phyloP scores from a whole-genome alignment of 2,329 filamentous ascomycete genomes.

The Thelonectria discophora region DNA sequence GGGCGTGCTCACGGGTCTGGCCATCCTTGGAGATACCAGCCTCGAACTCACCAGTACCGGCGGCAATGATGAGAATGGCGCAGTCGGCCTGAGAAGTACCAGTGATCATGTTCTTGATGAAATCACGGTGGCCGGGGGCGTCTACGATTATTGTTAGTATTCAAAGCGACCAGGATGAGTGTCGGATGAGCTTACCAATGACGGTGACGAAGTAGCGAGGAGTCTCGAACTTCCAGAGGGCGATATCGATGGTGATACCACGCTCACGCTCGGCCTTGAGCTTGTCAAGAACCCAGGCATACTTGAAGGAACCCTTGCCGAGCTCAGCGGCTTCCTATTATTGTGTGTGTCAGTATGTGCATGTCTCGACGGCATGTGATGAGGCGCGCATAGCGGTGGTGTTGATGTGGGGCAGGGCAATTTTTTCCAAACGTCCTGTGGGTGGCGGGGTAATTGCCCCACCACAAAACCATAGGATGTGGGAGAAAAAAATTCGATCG shows the following conservation, averaged over 20 bases:
- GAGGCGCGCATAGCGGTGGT: slow-evolving; percentile 22
- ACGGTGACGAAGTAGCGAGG: slow-evolving; percentile 97
- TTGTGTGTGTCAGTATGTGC: slow-evolving; percentile 31
- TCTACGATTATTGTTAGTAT: slow-evolving; percentile 63
- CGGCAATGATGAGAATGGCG: slow-evolving; percentile 99
- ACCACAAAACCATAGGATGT: slow-evolving; percentile 28
- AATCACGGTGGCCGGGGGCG: slow-evolving; percentile 99
- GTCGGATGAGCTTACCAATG: slow-evolving; percentile 73
- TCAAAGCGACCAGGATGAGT: neutral
- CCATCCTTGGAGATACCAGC: slow-evolving; percentile 99
- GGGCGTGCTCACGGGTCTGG: slow-evolving; percentile 99
- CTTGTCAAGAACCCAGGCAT: slow-evolving; percentile 99
- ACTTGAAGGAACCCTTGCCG: slow-evolving; percentile 99
- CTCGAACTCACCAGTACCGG: slow-evolving; percentile 99
- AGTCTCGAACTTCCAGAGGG: slow-evolving; percentile 99
- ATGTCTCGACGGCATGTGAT: slow-evolving; percentile 14
- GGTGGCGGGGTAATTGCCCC: slow-evolving; percentile 36
- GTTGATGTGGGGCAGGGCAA: slow-evolving; percentile 14
- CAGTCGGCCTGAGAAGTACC: slow-evolving; percentile 99
- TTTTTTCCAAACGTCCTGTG: slow-evolving; percentile 21
- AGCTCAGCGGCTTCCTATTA: slow-evolving; percentile 95
- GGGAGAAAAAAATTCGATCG: slow-evolving; percentile 30
- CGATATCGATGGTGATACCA: slow-evolving; percentile 99
- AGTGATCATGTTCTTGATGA: slow-evolving; percentile 99
- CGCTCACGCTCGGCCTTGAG: slow-evolving; percentile 99